Evolutionary conservation across 129 eudicot genomes (phyloP).

Genomic region (Flaveria robusta): DNA sequence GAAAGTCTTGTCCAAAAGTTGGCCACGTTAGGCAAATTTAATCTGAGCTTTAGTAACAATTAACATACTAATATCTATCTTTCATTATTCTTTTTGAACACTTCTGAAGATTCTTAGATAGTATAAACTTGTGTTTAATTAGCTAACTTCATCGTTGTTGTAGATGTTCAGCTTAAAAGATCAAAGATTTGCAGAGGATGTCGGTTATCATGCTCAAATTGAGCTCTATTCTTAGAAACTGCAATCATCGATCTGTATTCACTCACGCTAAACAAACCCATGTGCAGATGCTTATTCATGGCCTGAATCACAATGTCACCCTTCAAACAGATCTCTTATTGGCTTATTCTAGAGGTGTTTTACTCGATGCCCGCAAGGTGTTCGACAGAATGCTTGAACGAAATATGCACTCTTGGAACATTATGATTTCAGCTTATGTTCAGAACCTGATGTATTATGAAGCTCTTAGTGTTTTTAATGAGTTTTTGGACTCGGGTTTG

Average conservation of each 20-base stretch:
- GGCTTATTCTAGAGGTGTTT: slow-evolving; percentile 28
- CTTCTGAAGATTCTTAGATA: neutral
- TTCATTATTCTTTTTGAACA: neutral
- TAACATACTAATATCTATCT: neutral
- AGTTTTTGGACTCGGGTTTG: slow-evolving; percentile 33
- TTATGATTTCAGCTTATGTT: slow-evolving; percentile 47
- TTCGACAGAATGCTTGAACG: slow-evolving; percentile 41
- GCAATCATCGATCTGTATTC: slow-evolving; percentile 17
- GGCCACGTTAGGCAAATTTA: too few species aligned
- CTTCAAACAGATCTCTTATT: slow-evolving; percentile 50
- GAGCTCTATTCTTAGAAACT: slow-evolving; percentile 33
- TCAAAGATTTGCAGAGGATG: neutral
- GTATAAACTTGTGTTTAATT: too few species aligned
- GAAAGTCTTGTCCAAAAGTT: too few species aligned
- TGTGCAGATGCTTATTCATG: slow-evolving; percentile 40
- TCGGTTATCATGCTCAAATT: slow-evolving; percentile 5
- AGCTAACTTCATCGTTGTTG: too few species aligned
- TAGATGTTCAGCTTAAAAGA: too few species aligned
- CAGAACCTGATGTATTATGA: slow-evolving; percentile 23
- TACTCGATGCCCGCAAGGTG: slow-evolving; percentile 37
- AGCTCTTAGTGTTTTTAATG: slow-evolving; percentile 27
- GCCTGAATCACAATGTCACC: slow-evolving; percentile 25
- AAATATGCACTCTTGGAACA: slow-evolving; percentile 61
- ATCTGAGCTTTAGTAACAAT: too few species aligned
- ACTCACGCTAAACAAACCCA: slow-evolving; percentile 40